A percentile compares a stretch with the other conserved stretches of the same genome.
Evolutionary conservation across 2,329 filamentous ascomycete species (phyloP).

Genomic region (Aspergillus pseudoglaucus): DNA sequence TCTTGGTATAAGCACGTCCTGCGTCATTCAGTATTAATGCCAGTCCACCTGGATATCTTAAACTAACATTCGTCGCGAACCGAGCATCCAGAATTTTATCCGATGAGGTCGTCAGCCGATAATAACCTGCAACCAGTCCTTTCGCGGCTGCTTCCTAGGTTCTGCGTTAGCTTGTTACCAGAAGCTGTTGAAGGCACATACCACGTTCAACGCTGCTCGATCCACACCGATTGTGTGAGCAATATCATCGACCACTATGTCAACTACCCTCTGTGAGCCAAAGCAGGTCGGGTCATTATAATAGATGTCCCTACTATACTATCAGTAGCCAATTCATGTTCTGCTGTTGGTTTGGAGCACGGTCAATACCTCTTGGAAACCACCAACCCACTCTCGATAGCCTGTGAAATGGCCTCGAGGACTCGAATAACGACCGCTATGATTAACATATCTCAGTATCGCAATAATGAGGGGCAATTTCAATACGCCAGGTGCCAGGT

Average conservation of each 20-base stretch:
- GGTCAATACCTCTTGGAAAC: slow-evolving; percentile 50
- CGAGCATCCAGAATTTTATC: slow-evolving; percentile 34
- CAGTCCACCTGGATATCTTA: background rate
- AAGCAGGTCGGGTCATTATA: slow-evolving; percentile 57
- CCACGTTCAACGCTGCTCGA: slow-evolving; percentile 51
- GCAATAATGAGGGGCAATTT: background rate
- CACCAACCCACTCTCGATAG: slow-evolving; percentile 41
- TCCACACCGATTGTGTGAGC: slow-evolving; percentile 54
- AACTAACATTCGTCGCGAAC: slow-evolving; percentile 20
- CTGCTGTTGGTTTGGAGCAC: background rate
- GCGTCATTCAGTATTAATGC: background rate
- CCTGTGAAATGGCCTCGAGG: slow-evolving; percentile 49
- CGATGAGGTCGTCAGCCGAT: slow-evolving; percentile 18
- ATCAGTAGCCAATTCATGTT: background rate
- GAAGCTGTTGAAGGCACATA: slow-evolving; percentile 25
- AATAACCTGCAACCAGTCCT: slow-evolving; percentile 36
- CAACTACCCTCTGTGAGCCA: slow-evolving; percentile 50
- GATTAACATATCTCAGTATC: background rate
- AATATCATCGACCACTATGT: slow-evolving; percentile 55
- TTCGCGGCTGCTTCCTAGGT: slow-evolving; percentile 38
- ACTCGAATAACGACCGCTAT: slow-evolving; percentile 51
- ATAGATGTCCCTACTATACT: slow-evolving; percentile 51
- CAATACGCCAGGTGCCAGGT: background rate
- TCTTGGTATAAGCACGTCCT: slow-evolving; percentile 51
- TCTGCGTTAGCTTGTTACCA: background rate